Conservation (phyloP, 1,284 basidiomycete genomes). For the Ustilago vetiveriae region DNA sequence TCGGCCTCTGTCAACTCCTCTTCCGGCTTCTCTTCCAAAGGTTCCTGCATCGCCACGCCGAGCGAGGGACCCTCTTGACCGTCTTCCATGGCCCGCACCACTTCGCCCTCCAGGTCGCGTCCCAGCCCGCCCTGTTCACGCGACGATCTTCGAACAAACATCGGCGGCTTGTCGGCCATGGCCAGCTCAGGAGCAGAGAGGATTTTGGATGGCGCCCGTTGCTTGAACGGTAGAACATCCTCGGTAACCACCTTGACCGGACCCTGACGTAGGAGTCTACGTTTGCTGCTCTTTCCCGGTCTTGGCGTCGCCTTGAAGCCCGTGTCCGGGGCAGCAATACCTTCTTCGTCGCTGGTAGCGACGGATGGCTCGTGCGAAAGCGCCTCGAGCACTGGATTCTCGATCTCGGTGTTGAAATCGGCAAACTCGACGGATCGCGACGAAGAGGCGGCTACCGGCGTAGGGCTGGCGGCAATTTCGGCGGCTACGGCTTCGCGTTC, state of each 20-base stretch:
- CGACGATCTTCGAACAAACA: constrained; percentile 50
- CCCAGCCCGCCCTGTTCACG: constrained; percentile 60
- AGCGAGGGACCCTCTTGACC: constrained; percentile 38
- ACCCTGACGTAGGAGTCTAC: constrained; percentile 25
- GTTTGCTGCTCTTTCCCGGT: constrained; percentile 31
- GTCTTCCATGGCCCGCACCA: constrained; percentile 48
- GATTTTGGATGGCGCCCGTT: constrained; percentile 15
- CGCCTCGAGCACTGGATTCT: neutral
- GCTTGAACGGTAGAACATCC: constrained; percentile 32
- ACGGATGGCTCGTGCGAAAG: constrained; percentile 8
- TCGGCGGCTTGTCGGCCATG: constrained; percentile 40
- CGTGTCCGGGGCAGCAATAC: neutral
- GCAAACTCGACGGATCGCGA: constrained; percentile 5
- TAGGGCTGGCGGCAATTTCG: constrained; percentile 22
- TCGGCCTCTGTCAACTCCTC: constrained; percentile 4
- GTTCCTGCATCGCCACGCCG: constrained; percentile 29
- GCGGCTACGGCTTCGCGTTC: constrained; percentile 36
- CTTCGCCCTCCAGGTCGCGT: constrained; percentile 58
- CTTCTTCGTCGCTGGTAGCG: constrained; percentile 28
- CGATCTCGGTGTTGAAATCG: neutral
- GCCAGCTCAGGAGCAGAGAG: constrained; percentile 40
- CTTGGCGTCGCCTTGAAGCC: constrained; percentile 2
- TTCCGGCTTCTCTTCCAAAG: constrained; percentile 6
- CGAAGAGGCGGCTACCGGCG: constrained; percentile 6
- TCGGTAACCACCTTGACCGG: constrained; percentile 40